A percentile compares a stretch with the other conserved stretches of the same genome.
Evolutionary conservation across 805 yeast species (phyloP).

Genomic region (Barnettozyma populi): DNA sequence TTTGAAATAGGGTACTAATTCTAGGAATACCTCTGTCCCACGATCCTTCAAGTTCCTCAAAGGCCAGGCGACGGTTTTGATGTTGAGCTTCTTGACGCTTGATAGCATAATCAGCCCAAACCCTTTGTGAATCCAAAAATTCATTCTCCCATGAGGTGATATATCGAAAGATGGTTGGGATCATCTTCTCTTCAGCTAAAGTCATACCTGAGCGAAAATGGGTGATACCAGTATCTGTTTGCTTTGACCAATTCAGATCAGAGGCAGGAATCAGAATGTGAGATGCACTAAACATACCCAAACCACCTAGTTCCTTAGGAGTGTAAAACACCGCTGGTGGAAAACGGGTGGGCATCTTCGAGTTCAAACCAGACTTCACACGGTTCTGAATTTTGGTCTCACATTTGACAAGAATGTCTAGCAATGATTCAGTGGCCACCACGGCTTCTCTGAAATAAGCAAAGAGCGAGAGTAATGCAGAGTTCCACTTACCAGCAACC

Average conservation of each 20-base stretch:
- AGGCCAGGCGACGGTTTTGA: conserved; percentile 78
- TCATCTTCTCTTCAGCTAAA: conserved; percentile 68
- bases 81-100: conserved; percentile 83
- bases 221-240: conserved; percentile 90
- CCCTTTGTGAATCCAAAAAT: conserved; percentile 87
- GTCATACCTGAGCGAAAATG: conserved; percentile 94
- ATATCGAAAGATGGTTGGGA: conserved; percentile 92
- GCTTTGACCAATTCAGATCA: conserved; percentile 85
- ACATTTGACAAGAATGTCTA: conserved; percentile 80
- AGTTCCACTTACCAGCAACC: conserved; percentile 94
- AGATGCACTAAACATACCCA: conserved; percentile 96
- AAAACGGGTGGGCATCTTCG: conserved; percentile 97
- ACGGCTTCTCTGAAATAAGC: conserved; percentile 93
- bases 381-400: conserved; percentile 92
- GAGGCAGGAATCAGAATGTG: conserved; percentile 93
- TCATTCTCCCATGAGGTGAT: conserved; percentile 97
- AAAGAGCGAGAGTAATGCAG: conserved; percentile 78
- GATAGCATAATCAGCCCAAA: conserved; percentile 95
- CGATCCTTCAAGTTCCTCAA: conserved; percentile 88
- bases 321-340: conserved; percentile 99
- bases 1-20: conserved; percentile 90
- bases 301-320: conserved; percentile 94
- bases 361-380: conserved; percentile 90
- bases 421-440: conserved; percentile 67
- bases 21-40: conserved; percentile 99